A percentile compares a stretch with the other conserved stretches of the same genome.
Conservation (phyloP, 225 moss, liverwort and hornwort genomes). For the Antitrichia curtipendula region DNA sequence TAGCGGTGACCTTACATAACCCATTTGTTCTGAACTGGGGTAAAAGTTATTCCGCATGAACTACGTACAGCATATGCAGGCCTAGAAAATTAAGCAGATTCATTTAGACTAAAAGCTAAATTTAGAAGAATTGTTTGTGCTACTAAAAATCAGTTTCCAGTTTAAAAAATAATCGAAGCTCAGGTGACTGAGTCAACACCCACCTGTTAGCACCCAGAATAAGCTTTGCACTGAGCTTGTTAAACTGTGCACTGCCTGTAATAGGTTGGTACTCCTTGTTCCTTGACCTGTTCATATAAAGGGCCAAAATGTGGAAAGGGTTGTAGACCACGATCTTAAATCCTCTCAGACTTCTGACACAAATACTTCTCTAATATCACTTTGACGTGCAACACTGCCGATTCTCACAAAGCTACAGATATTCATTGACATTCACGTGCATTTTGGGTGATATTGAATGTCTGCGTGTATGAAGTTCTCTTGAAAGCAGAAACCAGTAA, state of each 20-base stretch:
- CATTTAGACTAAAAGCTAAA: background rate
- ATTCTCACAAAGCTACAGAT: background rate
- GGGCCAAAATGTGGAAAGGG: background rate
- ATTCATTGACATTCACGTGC: background rate
- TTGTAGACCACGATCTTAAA: background rate
- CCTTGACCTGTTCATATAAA: constrained; percentile 23
- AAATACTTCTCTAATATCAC: background rate
- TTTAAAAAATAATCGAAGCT: background rate
- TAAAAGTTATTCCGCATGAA: background rate
- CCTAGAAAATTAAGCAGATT: background rate
- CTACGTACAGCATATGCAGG: background rate
- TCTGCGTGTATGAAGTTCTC: background rate
- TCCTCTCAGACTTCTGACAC: background rate
- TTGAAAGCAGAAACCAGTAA: background rate
- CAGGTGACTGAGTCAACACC: background rate
- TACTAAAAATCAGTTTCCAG: background rate
- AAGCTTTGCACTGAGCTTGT: constrained; percentile 71
- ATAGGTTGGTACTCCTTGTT: constrained; percentile 90
- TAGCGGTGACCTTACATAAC: background rate
- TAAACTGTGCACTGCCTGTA: constrained; percentile 58
- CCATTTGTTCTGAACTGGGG: background rate
- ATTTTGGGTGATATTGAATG: background rate
- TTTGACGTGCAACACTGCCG: background rate
- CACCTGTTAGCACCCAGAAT: constrained; percentile 66
- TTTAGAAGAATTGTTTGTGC: background rate